A percentile compares a stretch with the other conserved stretches of the same genome.
These are phyloP conservation scores for Eutypella sp. DNA, from an alignment of 2,329 filamentous ascomycete genomes.

Conservation along the genomic window DNA sequence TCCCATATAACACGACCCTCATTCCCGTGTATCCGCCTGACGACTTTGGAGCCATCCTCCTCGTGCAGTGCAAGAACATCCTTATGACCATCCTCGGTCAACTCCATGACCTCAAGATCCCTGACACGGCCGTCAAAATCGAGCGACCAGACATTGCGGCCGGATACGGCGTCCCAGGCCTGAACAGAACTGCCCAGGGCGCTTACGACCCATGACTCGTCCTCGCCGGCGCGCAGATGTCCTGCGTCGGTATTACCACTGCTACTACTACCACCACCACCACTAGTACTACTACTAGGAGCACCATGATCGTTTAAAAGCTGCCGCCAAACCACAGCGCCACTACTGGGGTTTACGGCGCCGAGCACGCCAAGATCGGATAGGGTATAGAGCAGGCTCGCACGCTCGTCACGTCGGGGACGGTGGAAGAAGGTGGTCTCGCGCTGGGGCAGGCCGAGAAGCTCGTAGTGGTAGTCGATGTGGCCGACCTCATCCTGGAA, in stretches of 20 bases:
- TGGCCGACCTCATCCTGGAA: conserved; percentile 88
- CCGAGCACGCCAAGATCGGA: conserved; percentile 80
- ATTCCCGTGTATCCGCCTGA: conserved; percentile 68
- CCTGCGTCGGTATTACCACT: conserved; percentile 25
- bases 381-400: conserved; percentile 85
- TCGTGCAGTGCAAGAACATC: conserved; percentile 68
- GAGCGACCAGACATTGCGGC: conserved; percentile 71
- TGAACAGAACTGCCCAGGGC: conserved; percentile 66
- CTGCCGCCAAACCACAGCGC: conserved; percentile 83
- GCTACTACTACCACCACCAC: too few relatives aligned
- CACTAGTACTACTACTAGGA: conserved; percentile 27
- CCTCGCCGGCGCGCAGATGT: conserved; percentile 69
- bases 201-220: conserved; percentile 71
- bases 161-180: conserved; percentile 79
- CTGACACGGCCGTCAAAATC: conserved; percentile 54
- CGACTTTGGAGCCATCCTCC: conserved; percentile 49
- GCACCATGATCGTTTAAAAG: conserved; percentile 51
- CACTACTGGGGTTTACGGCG: conserved; percentile 83
- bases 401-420: conserved; percentile 74
- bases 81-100: conserved; percentile 56
- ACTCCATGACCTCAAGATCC: conserved; percentile 73
- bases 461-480: conserved; percentile 87
- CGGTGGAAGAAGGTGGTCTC: conserved; percentile 93
- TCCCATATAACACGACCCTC: conserved; percentile 77
- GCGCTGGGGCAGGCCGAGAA: conserved; percentile 76